Evolutionary conservation across 2,329 filamentous ascomycete species (phyloP).

Genomic region (Penicillium nordicum): DNA sequence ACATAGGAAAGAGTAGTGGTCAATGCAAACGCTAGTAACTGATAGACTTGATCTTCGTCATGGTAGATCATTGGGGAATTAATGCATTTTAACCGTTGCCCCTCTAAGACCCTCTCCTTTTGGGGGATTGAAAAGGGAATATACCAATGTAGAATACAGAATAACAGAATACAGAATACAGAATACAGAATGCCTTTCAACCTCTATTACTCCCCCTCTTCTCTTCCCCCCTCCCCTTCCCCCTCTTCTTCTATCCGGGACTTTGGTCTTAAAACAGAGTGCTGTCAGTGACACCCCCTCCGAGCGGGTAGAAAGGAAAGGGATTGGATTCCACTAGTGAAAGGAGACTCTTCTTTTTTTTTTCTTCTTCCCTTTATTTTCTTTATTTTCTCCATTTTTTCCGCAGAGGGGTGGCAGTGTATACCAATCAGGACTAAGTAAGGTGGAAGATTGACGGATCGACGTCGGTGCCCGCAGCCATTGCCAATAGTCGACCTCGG

Average conservation of each 20-base stretch:
- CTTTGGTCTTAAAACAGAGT: neutral
- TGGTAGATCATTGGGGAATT: slow-evolving; percentile 29
- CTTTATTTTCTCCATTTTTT: neutral
- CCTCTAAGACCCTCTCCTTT: neutral
- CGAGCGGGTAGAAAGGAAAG: neutral
- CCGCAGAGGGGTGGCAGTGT: neutral
- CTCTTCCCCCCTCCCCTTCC: neutral
- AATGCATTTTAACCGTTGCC: neutral
- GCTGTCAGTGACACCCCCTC: neutral
- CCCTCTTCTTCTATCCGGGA: neutral
- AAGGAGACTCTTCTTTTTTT: slow-evolving; percentile 1
- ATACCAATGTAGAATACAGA: too few species aligned
- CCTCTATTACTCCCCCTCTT: neutral
- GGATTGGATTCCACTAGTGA: neutral
- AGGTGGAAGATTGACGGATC: slow-evolving; percentile 35
- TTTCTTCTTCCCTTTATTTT: neutral
- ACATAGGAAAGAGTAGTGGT: slow-evolving; percentile 24
- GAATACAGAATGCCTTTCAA: neutral
- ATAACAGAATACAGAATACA: neutral
- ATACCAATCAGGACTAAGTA: slow-evolving; percentile 33
- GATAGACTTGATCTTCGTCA: slow-evolving; percentile 38
- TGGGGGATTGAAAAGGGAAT: too few species aligned
- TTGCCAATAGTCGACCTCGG: slow-evolving; percentile 36
- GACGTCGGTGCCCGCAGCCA: slow-evolving; percentile 36
- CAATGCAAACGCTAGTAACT: slow-evolving; percentile 35